Percentiles rank a stretch among this genome's conserved stretches.
Conservation (phyloP, 768 basidiomycete species). For the Boletellus ananas region DNA sequence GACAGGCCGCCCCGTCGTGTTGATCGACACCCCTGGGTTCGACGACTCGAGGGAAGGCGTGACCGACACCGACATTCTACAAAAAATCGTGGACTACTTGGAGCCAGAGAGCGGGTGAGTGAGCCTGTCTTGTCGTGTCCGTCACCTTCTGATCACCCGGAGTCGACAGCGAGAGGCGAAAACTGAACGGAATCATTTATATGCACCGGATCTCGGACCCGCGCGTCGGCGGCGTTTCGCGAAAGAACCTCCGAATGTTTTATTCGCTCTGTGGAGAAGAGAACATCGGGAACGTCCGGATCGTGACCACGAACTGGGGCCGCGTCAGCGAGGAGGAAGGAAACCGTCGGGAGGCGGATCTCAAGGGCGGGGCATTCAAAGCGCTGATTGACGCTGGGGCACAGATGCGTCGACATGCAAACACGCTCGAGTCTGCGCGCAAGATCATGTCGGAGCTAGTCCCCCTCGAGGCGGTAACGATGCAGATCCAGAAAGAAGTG, state of each 20-base stretch:
- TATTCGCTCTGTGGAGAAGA: constrained; percentile 42
- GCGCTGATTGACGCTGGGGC: constrained; percentile 41
- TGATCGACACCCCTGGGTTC: constrained; percentile 18
- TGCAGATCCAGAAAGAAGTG: constrained; percentile 48
- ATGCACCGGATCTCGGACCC: constrained; percentile 45
- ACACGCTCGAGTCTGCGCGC: constrained; percentile 38
- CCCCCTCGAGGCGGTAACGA: constrained; percentile 31
- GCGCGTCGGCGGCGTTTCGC: constrained; percentile 40
- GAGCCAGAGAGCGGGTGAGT: constrained; percentile 1
- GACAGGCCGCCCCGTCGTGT: constrained; percentile 2
- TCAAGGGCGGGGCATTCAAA: constrained; percentile 40
- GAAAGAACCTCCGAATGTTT: constrained; percentile 43
- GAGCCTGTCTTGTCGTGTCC: neutral
- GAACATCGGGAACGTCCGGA: constrained; percentile 40
- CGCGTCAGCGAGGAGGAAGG: constrained; percentile 27
- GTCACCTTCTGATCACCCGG: neutral
- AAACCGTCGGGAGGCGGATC: constrained; percentile 24
- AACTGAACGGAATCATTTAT: constrained; percentile 43
- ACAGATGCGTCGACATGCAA: constrained; percentile 35
- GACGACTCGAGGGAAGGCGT: constrained; percentile 10
- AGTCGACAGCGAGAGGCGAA: constrained; percentile 5
- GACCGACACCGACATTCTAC: constrained; percentile 21
- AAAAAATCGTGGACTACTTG: constrained; percentile 8
- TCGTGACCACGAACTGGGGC: constrained; percentile 48
- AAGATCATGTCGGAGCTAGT: constrained; percentile 38